Percentiles rank a stretch among this genome's conserved stretches.
Conservation (phyloP, 345 rosid species). For the Cochlearia excelsa region DNA sequence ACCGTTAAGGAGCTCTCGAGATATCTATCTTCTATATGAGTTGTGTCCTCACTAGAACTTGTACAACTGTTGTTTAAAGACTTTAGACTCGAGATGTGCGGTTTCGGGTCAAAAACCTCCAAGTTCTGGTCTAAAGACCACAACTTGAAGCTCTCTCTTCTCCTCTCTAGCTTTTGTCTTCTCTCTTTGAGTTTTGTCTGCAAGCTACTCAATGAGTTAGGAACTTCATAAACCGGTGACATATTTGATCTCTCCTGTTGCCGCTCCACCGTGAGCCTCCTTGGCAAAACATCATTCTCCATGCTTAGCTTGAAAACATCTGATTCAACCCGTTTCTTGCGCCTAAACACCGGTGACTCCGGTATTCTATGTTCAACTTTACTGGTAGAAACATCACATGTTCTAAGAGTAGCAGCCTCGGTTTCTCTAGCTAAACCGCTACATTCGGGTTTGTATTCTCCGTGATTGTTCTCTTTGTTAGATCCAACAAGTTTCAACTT, state of each 20-base stretch:
- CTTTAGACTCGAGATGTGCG: constrained; percentile 20
- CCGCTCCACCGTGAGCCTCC: constrained; percentile 35
- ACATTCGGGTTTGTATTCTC: constrained; percentile 23
- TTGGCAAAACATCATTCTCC: constrained; percentile 35
- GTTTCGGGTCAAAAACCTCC: constrained; percentile 29
- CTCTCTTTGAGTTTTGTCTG: constrained; percentile 37
- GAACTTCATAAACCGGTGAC: constrained; percentile 49
- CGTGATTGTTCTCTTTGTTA: constrained; percentile 37
- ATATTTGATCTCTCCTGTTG: constrained; percentile 38
- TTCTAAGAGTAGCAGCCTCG: constrained; percentile 23
- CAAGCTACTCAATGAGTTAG: constrained; percentile 33
- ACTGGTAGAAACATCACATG: constrained; percentile 31
- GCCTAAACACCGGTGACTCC: constrained; percentile 30
- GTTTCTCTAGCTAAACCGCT: constrained; percentile 31
- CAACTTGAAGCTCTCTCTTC: constrained; percentile 34
- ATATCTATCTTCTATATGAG: constrained; percentile 29
- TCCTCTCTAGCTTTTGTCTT: constrained; percentile 38
- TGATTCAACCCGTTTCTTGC: constrained; percentile 38
- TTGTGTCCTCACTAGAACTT: constrained; percentile 12
- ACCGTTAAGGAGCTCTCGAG: constrained; percentile 39
- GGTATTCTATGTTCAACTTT: constrained; percentile 35
- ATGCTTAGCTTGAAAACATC: constrained; percentile 31
- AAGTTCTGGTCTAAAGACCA: constrained; percentile 28
- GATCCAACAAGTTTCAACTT: constrained; percentile 52
- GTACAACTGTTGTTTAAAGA: constrained; percentile 21